These are phyloP conservation scores for Begonia fuchsioides DNA, from an alignment of 306 rosid species.

Conservation along the genomic window DNA sequence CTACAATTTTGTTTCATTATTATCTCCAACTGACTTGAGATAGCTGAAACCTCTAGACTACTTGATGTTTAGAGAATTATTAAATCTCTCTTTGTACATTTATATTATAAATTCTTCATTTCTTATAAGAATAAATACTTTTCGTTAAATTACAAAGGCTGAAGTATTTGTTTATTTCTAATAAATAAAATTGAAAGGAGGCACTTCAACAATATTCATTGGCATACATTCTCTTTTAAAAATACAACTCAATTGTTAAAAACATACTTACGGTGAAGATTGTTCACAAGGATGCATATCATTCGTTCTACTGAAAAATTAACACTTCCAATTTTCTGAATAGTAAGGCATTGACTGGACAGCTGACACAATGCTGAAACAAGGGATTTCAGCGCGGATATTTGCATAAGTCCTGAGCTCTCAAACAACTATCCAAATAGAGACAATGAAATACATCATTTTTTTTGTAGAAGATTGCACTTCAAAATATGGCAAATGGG, in stretches of 20 bases:
- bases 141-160: too few relatives aligned
- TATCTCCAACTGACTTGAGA: too few relatives aligned
- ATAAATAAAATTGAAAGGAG: background rate
- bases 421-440: conserved; percentile 65
- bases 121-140: too few relatives aligned
- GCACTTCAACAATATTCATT: background rate
- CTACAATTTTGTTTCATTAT: too few relatives aligned
- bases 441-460: conserved; percentile 22
- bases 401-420: conserved; percentile 88
- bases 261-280: conserved; percentile 69
- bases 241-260: background rate
- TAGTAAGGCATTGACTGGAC: conserved; percentile 68
- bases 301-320: conserved; percentile 90
- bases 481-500: conserved; percentile 5
- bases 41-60: too few relatives aligned
- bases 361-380: conserved; percentile 84
- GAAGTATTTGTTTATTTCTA: too few relatives aligned
- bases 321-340: conserved; percentile 79
- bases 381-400: conserved; percentile 85
- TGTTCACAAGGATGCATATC: conserved; percentile 83
- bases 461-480: background rate
- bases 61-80: too few relatives aligned
- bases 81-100: too few relatives aligned
- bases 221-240: background rate
- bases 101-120: too few relatives aligned